phyloP scores from a whole-genome alignment of 495 filamentous ascomycete species.

The Hyaloscypha bicolor region DNA sequence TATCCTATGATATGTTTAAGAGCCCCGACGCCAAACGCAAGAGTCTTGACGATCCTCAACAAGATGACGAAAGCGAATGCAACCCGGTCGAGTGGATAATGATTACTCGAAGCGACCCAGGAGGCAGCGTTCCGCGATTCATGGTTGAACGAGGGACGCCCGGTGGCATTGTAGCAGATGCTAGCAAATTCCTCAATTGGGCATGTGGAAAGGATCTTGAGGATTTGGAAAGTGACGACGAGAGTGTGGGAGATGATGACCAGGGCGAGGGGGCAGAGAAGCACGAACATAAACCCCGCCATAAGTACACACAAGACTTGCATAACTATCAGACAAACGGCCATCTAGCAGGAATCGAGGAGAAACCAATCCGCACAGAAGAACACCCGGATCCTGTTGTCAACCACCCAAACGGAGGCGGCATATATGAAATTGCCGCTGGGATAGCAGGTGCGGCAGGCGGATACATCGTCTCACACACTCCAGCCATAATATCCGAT shows the following conservation, averaged over 20 bases:
- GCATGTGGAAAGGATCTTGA: conserved; percentile 58
- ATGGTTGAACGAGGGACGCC: conserved; percentile 95
- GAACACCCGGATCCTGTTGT: conserved; percentile 13
- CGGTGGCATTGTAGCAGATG: conserved; percentile 77
- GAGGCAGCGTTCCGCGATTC: conserved; percentile 88
- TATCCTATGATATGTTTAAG: conserved; percentile 48
- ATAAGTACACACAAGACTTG: conserved; percentile 25
- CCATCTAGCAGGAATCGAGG: conserved; percentile 37
- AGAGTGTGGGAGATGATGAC: conserved; percentile 33
- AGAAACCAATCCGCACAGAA: conserved; percentile 6
- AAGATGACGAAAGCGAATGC: conserved; percentile 52
- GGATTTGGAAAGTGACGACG: conserved; percentile 43
- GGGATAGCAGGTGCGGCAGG: conserved; percentile 46
- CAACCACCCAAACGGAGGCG: conserved; percentile 37
- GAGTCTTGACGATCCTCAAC: conserved; percentile 37
- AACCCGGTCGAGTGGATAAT: conserved; percentile 90
- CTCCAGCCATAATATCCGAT: conserved; percentile 41
- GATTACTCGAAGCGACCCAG: conserved; percentile 93
- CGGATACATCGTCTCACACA: conserved; percentile 40
- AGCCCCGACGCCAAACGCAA: conserved; percentile 43
- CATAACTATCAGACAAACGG: conserved; percentile 40
- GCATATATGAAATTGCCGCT: conserved; percentile 53
- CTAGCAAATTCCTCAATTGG: conserved; percentile 86
- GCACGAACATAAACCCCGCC: neutral
- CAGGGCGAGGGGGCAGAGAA: conserved; percentile 19